A percentile compares a stretch with the other conserved stretches of the same genome.
phyloP scores from a whole-genome alignment of 257 asterid genomes.

The Plantago elongata region DNA sequence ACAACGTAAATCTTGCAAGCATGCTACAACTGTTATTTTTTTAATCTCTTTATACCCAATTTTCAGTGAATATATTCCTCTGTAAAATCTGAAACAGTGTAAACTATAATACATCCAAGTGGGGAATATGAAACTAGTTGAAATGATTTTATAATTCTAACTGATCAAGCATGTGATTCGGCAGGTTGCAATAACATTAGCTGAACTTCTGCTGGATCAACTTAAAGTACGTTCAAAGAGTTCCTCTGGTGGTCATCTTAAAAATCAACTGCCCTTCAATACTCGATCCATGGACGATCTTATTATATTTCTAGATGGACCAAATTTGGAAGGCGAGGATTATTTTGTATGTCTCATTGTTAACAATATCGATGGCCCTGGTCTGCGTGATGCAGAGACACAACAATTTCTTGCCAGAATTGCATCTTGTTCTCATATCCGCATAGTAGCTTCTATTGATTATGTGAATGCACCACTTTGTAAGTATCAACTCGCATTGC shows the following conservation, averaged over 20 bases:
- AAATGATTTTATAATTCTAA: slow-evolving; percentile 10
- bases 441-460: slow-evolving; percentile 80
- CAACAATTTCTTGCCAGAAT: slow-evolving; percentile 79
- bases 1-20: too few species aligned
- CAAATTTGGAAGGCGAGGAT: slow-evolving; percentile 47
- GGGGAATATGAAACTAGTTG: too few species aligned
- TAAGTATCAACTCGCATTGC: slow-evolving; percentile 39
- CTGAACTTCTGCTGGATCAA: slow-evolving; percentile 82
- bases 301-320: slow-evolving; percentile 62
- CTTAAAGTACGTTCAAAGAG: slow-evolving; percentile 47
- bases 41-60: too few species aligned
- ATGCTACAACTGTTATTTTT: too few species aligned
- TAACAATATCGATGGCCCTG: slow-evolving; percentile 89
- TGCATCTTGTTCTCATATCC: slow-evolving; percentile 81
- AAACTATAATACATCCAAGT: too few species aligned
- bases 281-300: slow-evolving; percentile 77
- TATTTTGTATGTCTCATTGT: slow-evolving; percentile 59
- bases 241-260: slow-evolving; percentile 29
- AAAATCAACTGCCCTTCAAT: slow-evolving; percentile 57
- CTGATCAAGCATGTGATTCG: slow-evolving; percentile 20
- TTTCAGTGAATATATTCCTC: too few species aligned
- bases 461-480: slow-evolving; percentile 86
- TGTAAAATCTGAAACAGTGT: too few species aligned
- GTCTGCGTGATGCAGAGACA: slow-evolving; percentile 73
- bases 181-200: slow-evolving; percentile 69